These are phyloP conservation scores for Hyaloscypha hepaticicola DNA, from an alignment of 495 filamentous ascomycete species.

Conservation along the genomic window DNA sequence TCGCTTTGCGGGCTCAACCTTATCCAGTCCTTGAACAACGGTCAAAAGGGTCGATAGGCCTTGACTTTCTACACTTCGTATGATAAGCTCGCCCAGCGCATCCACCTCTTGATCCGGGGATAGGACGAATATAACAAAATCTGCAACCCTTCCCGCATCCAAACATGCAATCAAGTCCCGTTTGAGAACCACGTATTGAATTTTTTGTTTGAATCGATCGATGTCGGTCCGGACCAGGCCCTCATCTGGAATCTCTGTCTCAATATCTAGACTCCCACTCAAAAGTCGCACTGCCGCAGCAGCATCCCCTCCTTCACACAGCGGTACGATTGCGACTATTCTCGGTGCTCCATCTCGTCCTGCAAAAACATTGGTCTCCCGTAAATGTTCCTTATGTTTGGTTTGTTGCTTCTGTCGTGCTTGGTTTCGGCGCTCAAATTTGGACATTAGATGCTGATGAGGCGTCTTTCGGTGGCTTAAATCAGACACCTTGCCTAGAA, in stretches of 20 bases:
- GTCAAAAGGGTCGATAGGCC: slow-evolving; percentile 85
- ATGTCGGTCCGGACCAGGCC: slow-evolving; percentile 63
- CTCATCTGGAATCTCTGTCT: slow-evolving; percentile 60
- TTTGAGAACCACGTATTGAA: slow-evolving; percentile 75
- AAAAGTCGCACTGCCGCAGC: slow-evolving; percentile 64
- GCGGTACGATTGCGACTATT: slow-evolving; percentile 86
- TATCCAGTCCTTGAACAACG: slow-evolving; percentile 75
- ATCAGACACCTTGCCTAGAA: slow-evolving; percentile 60
- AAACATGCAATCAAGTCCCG: slow-evolving; percentile 71
- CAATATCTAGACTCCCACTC: slow-evolving; percentile 76
- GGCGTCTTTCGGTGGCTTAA: slow-evolving; percentile 74
- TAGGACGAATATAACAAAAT: slow-evolving; percentile 83
- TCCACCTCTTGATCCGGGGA: slow-evolving; percentile 82
- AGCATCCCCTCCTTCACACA: slow-evolving; percentile 69
- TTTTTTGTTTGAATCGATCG: slow-evolving; percentile 88
- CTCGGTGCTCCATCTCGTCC: slow-evolving; percentile 84
- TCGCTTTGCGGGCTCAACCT: slow-evolving; percentile 74
- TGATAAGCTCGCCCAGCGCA: slow-evolving; percentile 72
- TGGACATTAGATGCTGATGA: slow-evolving; percentile 96
- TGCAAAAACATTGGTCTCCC: slow-evolving; percentile 73
- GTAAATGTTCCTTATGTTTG: slow-evolving; percentile 77
- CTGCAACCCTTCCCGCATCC: slow-evolving; percentile 84
- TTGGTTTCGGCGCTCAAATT: slow-evolving; percentile 90
- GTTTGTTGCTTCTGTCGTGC: slow-evolving; percentile 78
- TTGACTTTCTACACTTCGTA: slow-evolving; percentile 86